Evolutionary conservation across 345 rosid genomes (phyloP), one percentile per base, ranked within the genome.

Genomic region (Arabidopsis arenosa): DNA sequence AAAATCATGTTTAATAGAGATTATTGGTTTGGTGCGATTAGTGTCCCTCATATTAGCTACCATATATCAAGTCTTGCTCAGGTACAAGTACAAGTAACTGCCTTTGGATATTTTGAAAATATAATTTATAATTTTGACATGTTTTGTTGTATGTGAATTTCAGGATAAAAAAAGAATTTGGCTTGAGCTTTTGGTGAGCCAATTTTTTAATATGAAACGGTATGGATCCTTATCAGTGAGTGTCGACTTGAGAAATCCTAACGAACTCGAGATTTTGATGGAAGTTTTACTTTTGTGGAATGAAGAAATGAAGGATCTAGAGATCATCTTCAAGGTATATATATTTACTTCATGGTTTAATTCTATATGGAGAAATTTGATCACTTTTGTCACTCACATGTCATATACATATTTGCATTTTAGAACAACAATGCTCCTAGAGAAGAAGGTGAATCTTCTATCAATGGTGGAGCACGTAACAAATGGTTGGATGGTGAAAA

Each of bases 261-360:
- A 37, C 58, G 79, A 75, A 39, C 23, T 75, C 13, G 61, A 66
- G 61, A 58, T 67, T 17, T 30, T 75, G 45, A 66, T 49, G 35
- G 45, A 49, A 67, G 44, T 67, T 1, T 9, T 75, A 13, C 62
- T 75, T 6, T 9, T 67, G 54, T 75, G 73, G 79, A 0, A 2
- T 23, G 18, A 35, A 0, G 70, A 11, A 32, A 75, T 66, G 60
- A 10, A 10, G 21, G 67, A 66, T 52, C 61, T 75, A 8, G 79
- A 75, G 33, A 66, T 75, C 15, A 4, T 48, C 1, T 55, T 67
- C 68, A 67, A 66, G 79, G 79, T 67, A 58, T 26, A 64, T 30
- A 23, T 23, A 23, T 17, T 47, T 47, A 48, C 14, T 45, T 63
- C 17, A 43, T 32, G 54, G 63, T 53, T 63, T 2, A 1, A 28